Percentiles rank a stretch among this genome's conserved stretches.
Evolutionary conservation across 1,284 basidiomycete genomes (phyloP).

Genomic region (Mycosarcoma mackinlayi): DNA sequence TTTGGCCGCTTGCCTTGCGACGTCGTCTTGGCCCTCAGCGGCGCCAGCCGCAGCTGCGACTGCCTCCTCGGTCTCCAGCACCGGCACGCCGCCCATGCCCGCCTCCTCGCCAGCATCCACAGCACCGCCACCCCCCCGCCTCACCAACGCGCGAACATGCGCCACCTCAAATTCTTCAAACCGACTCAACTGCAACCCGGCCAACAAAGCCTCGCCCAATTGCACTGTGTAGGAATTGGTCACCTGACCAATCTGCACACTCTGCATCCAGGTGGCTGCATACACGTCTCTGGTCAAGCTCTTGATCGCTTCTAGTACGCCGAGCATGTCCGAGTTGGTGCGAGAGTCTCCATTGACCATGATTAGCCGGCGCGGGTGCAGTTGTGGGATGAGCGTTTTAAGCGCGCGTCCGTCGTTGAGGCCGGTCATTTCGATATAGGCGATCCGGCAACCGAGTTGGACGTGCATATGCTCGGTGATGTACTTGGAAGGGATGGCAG

Average conservation of each 20-base stretch:
- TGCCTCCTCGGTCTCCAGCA: conserved; percentile 18
- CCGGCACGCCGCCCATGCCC: background rate
- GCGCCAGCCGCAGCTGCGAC: background rate
- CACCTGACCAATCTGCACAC: conserved; percentile 90
- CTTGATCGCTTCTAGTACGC: conserved; percentile 43
- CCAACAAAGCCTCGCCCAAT: conserved; percentile 86
- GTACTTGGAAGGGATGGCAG: conserved; percentile 91
- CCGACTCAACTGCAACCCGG: conserved; percentile 86
- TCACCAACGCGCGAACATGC: conserved; percentile 17
- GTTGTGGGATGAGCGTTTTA: conserved; percentile 94
- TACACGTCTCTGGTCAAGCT: conserved; percentile 88
- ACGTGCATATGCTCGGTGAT: conserved; percentile 80
- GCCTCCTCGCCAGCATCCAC: background rate
- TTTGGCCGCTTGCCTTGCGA: background rate
- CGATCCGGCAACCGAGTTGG: conserved; percentile 82
- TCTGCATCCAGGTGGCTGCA: conserved; percentile 79
- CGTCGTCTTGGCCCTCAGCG: conserved; percentile 3
- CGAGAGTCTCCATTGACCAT: conserved; percentile 59
- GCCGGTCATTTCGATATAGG: conserved; percentile 95
- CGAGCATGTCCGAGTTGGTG: conserved; percentile 35
- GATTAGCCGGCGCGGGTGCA: conserved; percentile 79
- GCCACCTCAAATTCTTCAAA: conserved; percentile 76
- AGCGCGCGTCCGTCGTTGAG: conserved; percentile 94
- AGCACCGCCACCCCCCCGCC: background rate
- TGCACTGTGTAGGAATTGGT: conserved; percentile 93